A percentile compares a stretch with the other conserved stretches of the same genome.
phyloP scores from a whole-genome alignment of 1,284 basidiomycete genomes.

The Ceratobasidium sp. region DNA sequence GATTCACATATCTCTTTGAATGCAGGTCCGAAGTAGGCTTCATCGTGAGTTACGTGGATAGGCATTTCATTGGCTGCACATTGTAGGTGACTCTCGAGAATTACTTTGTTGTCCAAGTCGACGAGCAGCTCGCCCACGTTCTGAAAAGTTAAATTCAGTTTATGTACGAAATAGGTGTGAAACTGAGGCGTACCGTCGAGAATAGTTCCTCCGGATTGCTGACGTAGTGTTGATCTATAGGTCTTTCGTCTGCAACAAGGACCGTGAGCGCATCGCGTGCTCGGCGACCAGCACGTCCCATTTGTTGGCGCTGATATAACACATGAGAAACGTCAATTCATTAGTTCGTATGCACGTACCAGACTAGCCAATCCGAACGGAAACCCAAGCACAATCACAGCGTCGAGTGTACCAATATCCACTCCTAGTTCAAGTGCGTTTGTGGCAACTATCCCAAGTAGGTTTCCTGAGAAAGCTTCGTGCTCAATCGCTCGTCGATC shows the following conservation, averaged over 20 bases:
- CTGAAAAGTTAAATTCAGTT: conserved; percentile 39
- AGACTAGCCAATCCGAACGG: conserved; percentile 81
- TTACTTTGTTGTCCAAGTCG: conserved; percentile 78
- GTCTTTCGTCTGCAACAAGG: conserved; percentile 75
- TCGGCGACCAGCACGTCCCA: conserved; percentile 86
- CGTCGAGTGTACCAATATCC: conserved; percentile 89
- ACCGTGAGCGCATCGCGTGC: conserved; percentile 85
- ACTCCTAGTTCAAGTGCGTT: conserved; percentile 92
- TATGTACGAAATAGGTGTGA: not conserved
- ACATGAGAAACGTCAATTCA: not conserved
- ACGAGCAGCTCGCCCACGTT: conserved; percentile 72
- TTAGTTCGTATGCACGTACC: conserved; percentile 58
- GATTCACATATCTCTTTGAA: conserved; percentile 67
- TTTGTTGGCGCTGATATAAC: conserved; percentile 78
- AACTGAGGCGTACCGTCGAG: conserved; percentile 61
- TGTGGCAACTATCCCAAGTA: conserved; percentile 90
- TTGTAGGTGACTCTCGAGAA: conserved; percentile 87
- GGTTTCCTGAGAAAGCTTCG: conserved; percentile 84
- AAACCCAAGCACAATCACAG: conserved; percentile 90
- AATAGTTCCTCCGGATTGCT: conserved; percentile 78
- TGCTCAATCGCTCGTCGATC: conserved; percentile 86
- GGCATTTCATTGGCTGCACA: conserved; percentile 92
- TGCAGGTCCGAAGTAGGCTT: conserved; percentile 75
- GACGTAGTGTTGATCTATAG: conserved; percentile 83
- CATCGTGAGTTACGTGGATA: conserved; percentile 68